Evolutionary conservation across 352 stramenopile genomes (phyloP), one percentile per base, ranked within the genome.

Genomic region (Peronospora belbahrii): DNA sequence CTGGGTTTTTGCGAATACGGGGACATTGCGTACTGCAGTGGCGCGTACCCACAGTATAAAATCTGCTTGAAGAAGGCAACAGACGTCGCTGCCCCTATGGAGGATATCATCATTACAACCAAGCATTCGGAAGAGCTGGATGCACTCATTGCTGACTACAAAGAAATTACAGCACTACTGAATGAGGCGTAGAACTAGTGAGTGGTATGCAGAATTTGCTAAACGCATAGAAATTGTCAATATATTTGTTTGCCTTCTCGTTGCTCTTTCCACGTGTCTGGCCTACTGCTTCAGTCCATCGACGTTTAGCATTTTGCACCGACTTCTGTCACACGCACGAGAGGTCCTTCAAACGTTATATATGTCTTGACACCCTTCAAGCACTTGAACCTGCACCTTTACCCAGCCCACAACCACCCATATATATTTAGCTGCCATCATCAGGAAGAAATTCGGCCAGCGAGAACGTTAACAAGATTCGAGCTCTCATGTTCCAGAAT

Each of bases 401-500:
- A 3, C 4, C 9, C 11, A 6, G n/a, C 9, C 27, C n/a, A 6
- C 3, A n/a, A 6, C 4, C 13, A 33, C 0, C 11, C 19, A 49
- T 27, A 7, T 7, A 7, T 27, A 4, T n/a, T n/a, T n/a, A n/a
- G n/a, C n/a, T n/a, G n/a, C 23, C 4, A 27, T 9, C 44, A 43
- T 62, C 58, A 84, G 14, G 70, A 62, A 10, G 78, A 28, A 15
- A 84, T 40, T 0, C 69, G 53, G 0, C 79, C 79, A n/a, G 74
- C 77, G 2, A 91, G 64, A 6, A 91, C 76, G 48, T 91, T 88
- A 14, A 88, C 73, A 24, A 91, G 65, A 50, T 73, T 83, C 48
- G 66, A 67, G 18, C 81, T 77, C 58, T 87, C 76, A 37, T 86
- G 66, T 47, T 88, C 79, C 4, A 74, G 77, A 13, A 75, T 59